Base-by-base conservation (phyloP, 257 asterid species). In the Solanum sejunctum region DNA sequence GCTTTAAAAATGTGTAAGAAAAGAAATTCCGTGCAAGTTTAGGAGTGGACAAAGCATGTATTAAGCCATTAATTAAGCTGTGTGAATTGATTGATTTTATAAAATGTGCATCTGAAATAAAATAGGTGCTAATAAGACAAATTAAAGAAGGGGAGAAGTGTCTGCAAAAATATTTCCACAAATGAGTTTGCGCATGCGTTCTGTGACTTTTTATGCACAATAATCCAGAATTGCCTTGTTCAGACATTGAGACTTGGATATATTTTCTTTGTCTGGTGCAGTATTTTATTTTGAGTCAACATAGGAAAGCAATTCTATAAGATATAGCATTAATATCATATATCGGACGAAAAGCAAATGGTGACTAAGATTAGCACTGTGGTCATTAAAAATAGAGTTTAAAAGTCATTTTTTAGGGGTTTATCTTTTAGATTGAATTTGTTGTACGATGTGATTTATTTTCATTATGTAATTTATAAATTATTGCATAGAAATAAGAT, bases 111-210 rank as follows among this genome's bases (percentile, higher is more conserved):
- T 28, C 61, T 23, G 8, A 77, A n/a, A n/a, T n/a, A n/a, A 49
- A 77, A 77, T 8, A 61, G 82, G 0, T 23, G 82, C 0, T 23
- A 57, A 28, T 77, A 20, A 77, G 47, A 77, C 82, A 26, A 58
- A 58, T 57, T 57, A 57, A 52, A 77, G 10, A 77, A 51, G n/a
- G 8, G 23, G 39, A 17, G 23, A 69, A 77, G n/a, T 16, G 17
- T 51, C 26, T 51, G 63, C 64, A 51, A 15, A 66, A 77, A 6
- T 51, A 52, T 51, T 77, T 77, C 28, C 82, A 77, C 63, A 77
- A 77, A 26, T 4, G 47, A 77, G 28, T 77, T 77, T 77, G 63
- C 63, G 63, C 63, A 26, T 77, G 82, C 47, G 63, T 77, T 77
- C 26, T 77, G 26, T 45, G 16, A 51, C 82, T 32, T 32, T 77